A percentile compares a stretch with the other conserved stretches of the same genome.
These are phyloP conservation scores for Hypocreales sp. DNA, from an alignment of 2,329 filamentous ascomycete genomes.

Conservation along the genomic window DNA sequence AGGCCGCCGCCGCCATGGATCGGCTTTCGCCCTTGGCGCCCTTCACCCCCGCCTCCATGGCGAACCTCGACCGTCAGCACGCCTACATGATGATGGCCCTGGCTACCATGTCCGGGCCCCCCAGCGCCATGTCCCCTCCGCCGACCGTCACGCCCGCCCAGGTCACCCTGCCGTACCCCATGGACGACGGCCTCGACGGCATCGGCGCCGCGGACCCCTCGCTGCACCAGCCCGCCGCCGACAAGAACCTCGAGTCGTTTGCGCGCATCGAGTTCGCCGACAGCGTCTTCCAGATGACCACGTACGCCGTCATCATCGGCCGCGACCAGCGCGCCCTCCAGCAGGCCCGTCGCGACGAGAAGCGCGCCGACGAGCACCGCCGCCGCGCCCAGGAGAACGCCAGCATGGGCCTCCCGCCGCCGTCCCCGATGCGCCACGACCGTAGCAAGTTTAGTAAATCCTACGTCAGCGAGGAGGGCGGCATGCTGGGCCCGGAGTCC, in stretches of 20 bases:
- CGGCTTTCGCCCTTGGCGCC: conserved; percentile 16
- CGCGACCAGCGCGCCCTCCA: conserved; percentile 48
- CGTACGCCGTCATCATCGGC: conserved; percentile 55
- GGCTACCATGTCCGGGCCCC: conserved; percentile 20
- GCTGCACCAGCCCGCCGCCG: conserved; percentile 16
- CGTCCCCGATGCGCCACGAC: conserved; percentile 33
- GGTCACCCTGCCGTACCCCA: conserved; percentile 24
- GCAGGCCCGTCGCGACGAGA: conserved; percentile 36
- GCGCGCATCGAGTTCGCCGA: conserved; percentile 55
- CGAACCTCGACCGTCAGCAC: conserved; percentile 19
- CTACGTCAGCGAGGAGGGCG: conserved; percentile 54
- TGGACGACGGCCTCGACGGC: conserved; percentile 14
- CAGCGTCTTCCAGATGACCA: conserved; percentile 67
- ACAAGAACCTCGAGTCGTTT: conserved; percentile 37
- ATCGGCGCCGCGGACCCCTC: conserved; percentile 15
- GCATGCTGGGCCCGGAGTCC: conserved; percentile 49
- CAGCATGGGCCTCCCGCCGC: conserved; percentile 31
- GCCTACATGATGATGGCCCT: conserved; percentile 30
- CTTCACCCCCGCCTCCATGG: conserved; percentile 16
- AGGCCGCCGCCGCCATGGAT: conserved; percentile 7
- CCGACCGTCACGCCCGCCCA: conserved; percentile 30
- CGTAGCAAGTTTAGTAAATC: conserved; percentile 44
- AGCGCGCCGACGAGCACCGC: conserved; percentile 27
- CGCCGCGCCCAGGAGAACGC: conserved; percentile 30
- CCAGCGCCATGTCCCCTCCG: conserved; percentile 22